Conservation (phyloP, 2,329 filamentous ascomycete genomes). For the Ophiostoma fasciatum region DNA sequence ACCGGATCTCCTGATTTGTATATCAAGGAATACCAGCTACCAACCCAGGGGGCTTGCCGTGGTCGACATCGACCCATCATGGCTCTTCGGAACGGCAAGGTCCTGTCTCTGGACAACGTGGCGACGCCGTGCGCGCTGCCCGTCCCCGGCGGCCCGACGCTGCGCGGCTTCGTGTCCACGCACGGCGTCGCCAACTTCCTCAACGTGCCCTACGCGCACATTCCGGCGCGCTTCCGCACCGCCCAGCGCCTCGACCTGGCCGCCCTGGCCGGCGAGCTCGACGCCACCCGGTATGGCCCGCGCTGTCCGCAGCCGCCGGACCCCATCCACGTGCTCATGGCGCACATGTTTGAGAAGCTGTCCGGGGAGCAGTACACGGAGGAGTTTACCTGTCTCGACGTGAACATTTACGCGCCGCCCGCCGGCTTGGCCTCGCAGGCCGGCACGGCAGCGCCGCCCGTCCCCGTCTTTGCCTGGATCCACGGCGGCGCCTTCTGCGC, state of each 20-base stretch:
- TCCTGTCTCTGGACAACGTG: not conserved
- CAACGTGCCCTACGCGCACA: conserved; percentile 3
- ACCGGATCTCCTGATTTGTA: too few relatives aligned
- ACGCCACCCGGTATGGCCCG: conserved; percentile 5
- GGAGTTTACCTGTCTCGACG: conserved; percentile 4
- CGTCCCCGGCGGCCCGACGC: not conserved
- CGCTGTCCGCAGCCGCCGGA: conserved; percentile 7
- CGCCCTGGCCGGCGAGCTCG: not conserved
- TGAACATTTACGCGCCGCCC: conserved; percentile 3
- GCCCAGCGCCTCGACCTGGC: not conserved
- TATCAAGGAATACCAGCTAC: too few relatives aligned
- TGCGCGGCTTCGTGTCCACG: conserved; percentile 6
- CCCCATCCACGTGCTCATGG: conserved; percentile 2
- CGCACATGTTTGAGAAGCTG: conserved; percentile 6
- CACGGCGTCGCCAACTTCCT: conserved; percentile 8
- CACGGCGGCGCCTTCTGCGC: conserved; percentile 6
- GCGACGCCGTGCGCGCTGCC: not conserved
- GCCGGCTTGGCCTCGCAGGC: too few relatives aligned
- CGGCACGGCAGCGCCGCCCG: not conserved
- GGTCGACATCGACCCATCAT: too few relatives aligned
- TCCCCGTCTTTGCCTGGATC: conserved; percentile 9
- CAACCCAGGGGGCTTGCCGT: too few relatives aligned
- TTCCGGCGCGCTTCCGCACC: conserved; percentile 7
- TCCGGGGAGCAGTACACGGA: conserved; percentile 3
- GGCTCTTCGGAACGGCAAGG: not conserved